A percentile compares a stretch with the other conserved stretches of the same genome.
phyloP scores from a whole-genome alignment of 495 filamentous ascomycete genomes.

The Daldinia loculata region DNA sequence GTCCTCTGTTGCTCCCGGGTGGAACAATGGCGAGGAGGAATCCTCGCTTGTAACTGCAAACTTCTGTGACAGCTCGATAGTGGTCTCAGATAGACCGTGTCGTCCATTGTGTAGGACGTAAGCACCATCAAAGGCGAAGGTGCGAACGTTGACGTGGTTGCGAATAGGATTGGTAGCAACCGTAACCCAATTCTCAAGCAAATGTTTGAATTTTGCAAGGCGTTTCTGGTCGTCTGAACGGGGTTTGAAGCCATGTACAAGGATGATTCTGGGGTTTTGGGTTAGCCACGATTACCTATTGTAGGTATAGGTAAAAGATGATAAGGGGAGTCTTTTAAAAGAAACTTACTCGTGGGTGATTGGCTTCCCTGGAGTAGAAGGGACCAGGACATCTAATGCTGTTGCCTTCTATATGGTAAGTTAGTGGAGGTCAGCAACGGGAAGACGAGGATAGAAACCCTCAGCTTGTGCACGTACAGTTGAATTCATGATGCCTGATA shows the following conservation, averaged over 20 bases:
- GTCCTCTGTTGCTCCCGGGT: not conserved
- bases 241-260: slow-evolving; percentile 33
- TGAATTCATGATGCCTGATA: not conserved
- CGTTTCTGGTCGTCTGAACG: not conserved
- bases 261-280: slow-evolving; percentile 11
- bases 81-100: not conserved
- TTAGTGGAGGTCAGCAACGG: not conserved
- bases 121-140: slow-evolving; percentile 16
- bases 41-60: slow-evolving; percentile 9
- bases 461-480: not conserved
- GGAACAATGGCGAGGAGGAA: slow-evolving; percentile 6
- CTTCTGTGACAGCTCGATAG: not conserved
- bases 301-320: not conserved
- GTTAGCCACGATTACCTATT: not conserved
- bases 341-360: slow-evolving; percentile 18
- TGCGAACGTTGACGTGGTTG: slow-evolving; percentile 15
- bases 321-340: not conserved
- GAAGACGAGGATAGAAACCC: not conserved
- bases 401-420: not conserved
- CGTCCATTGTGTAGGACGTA: slow-evolving; percentile 14
- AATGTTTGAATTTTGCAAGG: not conserved
- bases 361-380: not conserved
- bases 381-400: not conserved
- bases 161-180: not conserved
- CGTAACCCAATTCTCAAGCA: slow-evolving; percentile 21